Base-by-base conservation (phyloP, 2,329 filamentous ascomycete species). In the Ascosphaera pollenicola region DNA sequence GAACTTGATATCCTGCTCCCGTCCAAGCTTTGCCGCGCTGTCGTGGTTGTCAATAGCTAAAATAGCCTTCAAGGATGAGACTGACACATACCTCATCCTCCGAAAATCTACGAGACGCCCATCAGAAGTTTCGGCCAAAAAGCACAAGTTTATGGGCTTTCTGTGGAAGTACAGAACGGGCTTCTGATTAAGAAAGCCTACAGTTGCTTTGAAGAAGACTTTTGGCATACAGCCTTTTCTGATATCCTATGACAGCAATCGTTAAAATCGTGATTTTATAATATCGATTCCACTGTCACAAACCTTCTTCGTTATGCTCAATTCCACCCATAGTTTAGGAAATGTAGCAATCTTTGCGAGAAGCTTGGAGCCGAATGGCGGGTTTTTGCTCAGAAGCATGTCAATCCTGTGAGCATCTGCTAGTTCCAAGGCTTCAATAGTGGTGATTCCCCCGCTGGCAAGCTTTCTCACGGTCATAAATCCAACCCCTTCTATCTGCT, bases 401-500 rank as follows among this genome's bases (percentile, higher is more conserved):
- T 95, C 87, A 39, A 98, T 81, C 18, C 73, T 68, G 39, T 74
- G 69, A 18, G 76, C 64, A 28, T 87, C 76, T 11, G 73, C 65
- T 5, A 55, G 58, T 13, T 75, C 70, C 10, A 98, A 61, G n/a
- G 71, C 68, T 34, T 77, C 69, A 4, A 95, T 72, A 3, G 64
- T 79, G 19, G 62, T 71, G 40, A 95, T 69, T 1, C 75, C 73
- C n/a, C 73, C 73, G 31, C 68, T 66, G 2, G 73, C 68, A 35
- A 95, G 66, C 52, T 79, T 89, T 30, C 77, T 69, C 45, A 81
- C 73, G n/a, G 71, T 69, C 1, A 75, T 80, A 3, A 73, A 63
- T 0, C 89, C 89, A 43, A 95, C 70, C 2, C 74, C 70, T 0
- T 80, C 73, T 2, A 98, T 67, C 53, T 95, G 87, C 43, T 78